Evolutionary conservation across 768 basidiomycete species (phyloP), one percentile per base, ranked within the genome.

Genomic region (Pleurotus djamor): DNA sequence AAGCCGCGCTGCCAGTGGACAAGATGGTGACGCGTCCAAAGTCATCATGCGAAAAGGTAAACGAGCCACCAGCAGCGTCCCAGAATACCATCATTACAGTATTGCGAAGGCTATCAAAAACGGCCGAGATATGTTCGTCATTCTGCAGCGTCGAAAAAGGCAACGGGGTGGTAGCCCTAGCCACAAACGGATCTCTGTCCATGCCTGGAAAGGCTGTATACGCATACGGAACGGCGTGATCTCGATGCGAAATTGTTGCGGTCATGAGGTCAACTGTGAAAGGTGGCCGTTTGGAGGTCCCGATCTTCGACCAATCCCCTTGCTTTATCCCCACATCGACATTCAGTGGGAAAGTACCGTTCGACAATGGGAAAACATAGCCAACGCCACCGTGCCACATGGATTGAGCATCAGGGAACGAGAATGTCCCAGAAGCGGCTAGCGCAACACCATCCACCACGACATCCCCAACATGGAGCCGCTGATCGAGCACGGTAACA

Each of bases 351-450:
- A 82, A 68, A 2, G 78, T 73, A 8, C 79, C 67, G 36, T 70
- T 64, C 58, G 66, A 66, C n/a, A 63, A 63, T 17, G 74, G 67
- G 64, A 89, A 79, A 5, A 69, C 59, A 65, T 90, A 91, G 2
- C 89, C 89, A 13, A 87, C 79, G 48, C 76, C 72, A 47, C 78
- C 85, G 64, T 91, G 88, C 84, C 86, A 89, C 12, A 91, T 71
- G 4, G 83, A 76, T 6, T 68, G 65, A 2, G 70, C 67, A 10
- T 59, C 17, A 3, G 21, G 60, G 61, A 4, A 63, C 48, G 43
- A 61, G 49, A 16, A 59, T 52, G 48, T 59, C 50, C 41, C 62
- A 7, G 62, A 54, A 38, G 8, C 12, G 28, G 52, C 38, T 35
- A 64, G 38, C 5, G 36, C 32, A 6, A 51, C 9, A 13, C 75